Conservation (phyloP, 2,329 filamentous ascomycete species). For the Colletotrichum euphorbiae region DNA sequence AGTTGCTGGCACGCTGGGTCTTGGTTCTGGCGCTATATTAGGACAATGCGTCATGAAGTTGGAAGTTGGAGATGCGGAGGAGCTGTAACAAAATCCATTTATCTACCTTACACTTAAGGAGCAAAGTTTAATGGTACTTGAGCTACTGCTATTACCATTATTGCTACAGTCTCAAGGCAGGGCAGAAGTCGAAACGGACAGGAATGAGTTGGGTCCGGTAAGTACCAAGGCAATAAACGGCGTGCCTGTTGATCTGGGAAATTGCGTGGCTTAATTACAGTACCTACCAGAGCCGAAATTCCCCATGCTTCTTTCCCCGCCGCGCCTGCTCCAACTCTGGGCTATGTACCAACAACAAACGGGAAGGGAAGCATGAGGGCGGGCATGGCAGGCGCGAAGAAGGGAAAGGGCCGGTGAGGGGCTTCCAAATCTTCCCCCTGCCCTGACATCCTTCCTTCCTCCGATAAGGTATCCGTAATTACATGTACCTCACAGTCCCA, state of each 20-base stretch:
- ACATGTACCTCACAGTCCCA: too few species aligned
- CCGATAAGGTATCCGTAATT: background rate
- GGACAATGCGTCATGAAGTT: background rate
- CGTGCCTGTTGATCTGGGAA: slow-evolving; percentile 1
- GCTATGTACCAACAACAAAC: too few species aligned
- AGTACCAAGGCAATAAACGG: too few species aligned
- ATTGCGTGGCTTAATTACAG: background rate
- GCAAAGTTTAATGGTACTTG: background rate
- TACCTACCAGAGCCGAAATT: too few species aligned
- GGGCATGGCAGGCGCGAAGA: too few species aligned
- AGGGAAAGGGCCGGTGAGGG: background rate
- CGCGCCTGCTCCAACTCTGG: background rate
- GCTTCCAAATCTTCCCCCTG: background rate
- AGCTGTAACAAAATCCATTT: background rate
- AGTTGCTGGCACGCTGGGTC: slow-evolving; percentile 18
- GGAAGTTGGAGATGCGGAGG: background rate
- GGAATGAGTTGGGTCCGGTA: background rate
- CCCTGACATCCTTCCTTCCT: background rate
- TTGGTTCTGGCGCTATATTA: slow-evolving; percentile 1
- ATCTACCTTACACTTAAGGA: background rate
- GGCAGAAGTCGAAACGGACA: background rate
- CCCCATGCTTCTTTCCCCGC: background rate
- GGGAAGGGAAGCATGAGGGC: too few species aligned
- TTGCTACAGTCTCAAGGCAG: background rate
- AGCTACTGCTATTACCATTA: background rate